Conservation (phyloP, 2,329 filamentous ascomycete species). For the Stylonectria norvegica region DNA sequence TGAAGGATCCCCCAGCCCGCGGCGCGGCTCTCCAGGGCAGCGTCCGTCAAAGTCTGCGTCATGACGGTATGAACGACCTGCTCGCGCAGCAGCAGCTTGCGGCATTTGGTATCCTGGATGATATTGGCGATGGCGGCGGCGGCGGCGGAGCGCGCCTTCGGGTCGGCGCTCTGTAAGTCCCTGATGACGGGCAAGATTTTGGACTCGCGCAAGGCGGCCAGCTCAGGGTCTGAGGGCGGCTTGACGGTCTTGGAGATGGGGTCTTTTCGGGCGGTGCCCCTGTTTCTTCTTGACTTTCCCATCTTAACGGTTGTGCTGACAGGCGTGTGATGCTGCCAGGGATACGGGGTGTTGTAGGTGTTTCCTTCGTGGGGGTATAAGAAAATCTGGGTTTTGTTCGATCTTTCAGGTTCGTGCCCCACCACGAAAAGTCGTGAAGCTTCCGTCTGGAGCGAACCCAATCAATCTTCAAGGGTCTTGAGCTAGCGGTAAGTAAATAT, state of each 20-base stretch:
- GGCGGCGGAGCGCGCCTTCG: conserved; percentile 57
- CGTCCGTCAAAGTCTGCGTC: conserved; percentile 61
- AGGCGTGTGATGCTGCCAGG: no score
- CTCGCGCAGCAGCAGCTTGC: conserved; percentile 64
- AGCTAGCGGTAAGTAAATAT: no score
- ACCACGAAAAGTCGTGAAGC: conserved; percentile 9
- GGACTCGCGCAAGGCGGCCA: conserved; percentile 59
- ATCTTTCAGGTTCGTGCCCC: conserved; percentile 8
- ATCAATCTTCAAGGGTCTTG: no score
- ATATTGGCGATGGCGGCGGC: conserved; percentile 59
- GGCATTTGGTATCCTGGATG: conserved; percentile 58
- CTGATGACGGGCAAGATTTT: conserved; percentile 62
- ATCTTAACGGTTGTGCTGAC: no score
- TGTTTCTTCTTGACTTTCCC: conserved; percentile 58
- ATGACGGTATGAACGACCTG: conserved; percentile 62
- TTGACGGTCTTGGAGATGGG: conserved; percentile 58
- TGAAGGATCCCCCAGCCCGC: conserved; percentile 66
- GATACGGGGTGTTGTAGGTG: background rate
- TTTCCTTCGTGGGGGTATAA: background rate
- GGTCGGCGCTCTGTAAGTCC: conserved; percentile 56
- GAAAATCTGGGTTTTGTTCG: conserved; percentile 7
- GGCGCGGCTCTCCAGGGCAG: conserved; percentile 59
- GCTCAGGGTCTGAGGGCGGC: conserved; percentile 59
- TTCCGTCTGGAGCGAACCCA: no score
- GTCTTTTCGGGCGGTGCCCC: conserved; percentile 49